A percentile compares a stretch with the other conserved stretches of the same genome.
These are phyloP conservation scores for Candida easanensis DNA, from an alignment of 805 yeast species.

Conservation along the genomic window DNA sequence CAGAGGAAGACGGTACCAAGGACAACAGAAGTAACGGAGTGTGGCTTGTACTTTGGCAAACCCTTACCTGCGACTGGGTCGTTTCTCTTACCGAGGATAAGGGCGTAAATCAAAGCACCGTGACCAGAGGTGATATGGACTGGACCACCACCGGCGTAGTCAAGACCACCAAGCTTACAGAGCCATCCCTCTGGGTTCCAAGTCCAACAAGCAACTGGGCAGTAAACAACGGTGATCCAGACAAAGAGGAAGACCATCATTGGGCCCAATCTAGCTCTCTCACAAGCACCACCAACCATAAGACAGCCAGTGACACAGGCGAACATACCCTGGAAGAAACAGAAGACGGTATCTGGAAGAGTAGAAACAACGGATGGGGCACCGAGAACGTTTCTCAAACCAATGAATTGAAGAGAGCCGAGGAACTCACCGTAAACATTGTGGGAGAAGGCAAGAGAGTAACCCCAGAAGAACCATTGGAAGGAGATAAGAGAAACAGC, in stretches of 20 bases:
- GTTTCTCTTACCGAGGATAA: conserved; percentile 87
- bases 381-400: conserved; percentile 78
- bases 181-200: conserved; percentile 97
- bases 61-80: conserved; percentile 55
- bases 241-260: conserved; percentile 92
- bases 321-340: conserved; percentile 95
- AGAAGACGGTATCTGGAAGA: conserved; percentile 88
- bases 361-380: conserved; percentile 63
- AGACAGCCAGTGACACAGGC: conserved; percentile 90
- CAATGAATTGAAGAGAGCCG: conserved; percentile 80
- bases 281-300: conserved; percentile 98
- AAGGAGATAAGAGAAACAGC: conserved; percentile 78
- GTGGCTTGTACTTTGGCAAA: conserved; percentile 90
- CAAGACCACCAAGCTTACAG: conserved; percentile 75
- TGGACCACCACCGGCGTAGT: conserved; percentile 99
- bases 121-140: conserved; percentile 94
- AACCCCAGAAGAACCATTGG: conserved; percentile 99
- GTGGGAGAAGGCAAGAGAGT: conserved; percentile 81
- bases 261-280: conserved; percentile 93
- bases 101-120: conserved; percentile 92
- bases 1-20: conserved; percentile 92
- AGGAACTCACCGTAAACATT: conserved; percentile 58
- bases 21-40: conserved; percentile 85
- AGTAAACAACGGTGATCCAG: conserved; percentile 94
- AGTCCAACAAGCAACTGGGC: conserved; percentile 96